Evolutionary conservation across 2,329 filamentous ascomycete species (phyloP).

Genomic region (Elsinoe batatas): DNA sequence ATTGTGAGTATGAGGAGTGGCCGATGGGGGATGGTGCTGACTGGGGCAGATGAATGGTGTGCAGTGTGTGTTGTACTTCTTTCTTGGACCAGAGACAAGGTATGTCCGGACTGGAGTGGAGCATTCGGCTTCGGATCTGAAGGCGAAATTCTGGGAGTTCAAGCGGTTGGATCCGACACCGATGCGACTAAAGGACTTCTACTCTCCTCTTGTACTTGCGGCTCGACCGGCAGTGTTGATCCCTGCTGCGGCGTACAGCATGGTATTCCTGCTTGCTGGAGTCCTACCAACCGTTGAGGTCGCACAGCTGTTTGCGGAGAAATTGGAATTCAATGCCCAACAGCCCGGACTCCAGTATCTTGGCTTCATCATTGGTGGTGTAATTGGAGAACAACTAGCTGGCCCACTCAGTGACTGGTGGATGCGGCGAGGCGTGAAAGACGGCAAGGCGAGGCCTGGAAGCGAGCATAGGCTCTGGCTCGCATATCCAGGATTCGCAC

Average conservation of each 20-base stretch:
- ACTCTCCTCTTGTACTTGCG: conserved; percentile 40
- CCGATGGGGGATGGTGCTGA: no score
- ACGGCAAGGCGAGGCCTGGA: conserved; percentile 20
- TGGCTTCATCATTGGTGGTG: conserved; percentile 44
- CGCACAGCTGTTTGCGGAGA: conserved; percentile 44
- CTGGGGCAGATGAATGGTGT: conserved; percentile 37
- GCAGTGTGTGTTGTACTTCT: conserved; percentile 46
- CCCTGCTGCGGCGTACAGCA: conserved; percentile 42
- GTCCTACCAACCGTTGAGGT: conserved; percentile 48
- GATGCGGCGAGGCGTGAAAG: conserved; percentile 36
- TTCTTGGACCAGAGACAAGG: conserved; percentile 44
- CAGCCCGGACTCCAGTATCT: conserved; percentile 49
- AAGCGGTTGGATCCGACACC: conserved; percentile 43
- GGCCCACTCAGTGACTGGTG: conserved; percentile 44
- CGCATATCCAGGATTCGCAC: conserved; percentile 41
- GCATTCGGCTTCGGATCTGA: conserved; percentile 30
- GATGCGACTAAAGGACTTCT: conserved; percentile 39
- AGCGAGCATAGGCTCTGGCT: conserved; percentile 49
- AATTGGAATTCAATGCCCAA: conserved; percentile 47
- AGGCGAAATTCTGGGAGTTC: conserved; percentile 31
- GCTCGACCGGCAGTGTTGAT: conserved; percentile 39
- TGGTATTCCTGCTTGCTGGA: conserved; percentile 45
- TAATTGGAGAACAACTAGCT: conserved; percentile 49
- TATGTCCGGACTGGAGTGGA: conserved; percentile 35
- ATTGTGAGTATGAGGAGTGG: conserved; percentile 32